Evolutionary conservation across 345 rosid genomes (phyloP).

Genomic region (Gossypium raimondii): DNA sequence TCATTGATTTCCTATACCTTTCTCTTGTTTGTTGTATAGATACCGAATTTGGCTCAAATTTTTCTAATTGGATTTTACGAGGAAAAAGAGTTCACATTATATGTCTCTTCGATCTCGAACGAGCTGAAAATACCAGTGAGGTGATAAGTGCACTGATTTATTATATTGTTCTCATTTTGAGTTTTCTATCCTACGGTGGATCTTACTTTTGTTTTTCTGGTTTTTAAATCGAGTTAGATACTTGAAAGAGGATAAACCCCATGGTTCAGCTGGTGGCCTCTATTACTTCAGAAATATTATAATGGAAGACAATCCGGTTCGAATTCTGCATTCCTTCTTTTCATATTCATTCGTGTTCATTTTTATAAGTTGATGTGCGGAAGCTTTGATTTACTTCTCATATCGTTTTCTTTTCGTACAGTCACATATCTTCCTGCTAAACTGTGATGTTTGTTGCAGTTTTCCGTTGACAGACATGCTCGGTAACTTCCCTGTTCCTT

Average conservation of each 20-base stretch:
- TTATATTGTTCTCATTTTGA: neutral
- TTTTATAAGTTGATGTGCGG: neutral
- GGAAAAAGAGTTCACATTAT: conserved; percentile 71
- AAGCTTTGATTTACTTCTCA: neutral
- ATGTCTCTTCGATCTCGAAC: conserved; percentile 70
- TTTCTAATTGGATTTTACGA: conserved; percentile 76
- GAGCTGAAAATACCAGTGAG: conserved; percentile 78
- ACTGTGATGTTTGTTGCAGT: conserved; percentile 86
- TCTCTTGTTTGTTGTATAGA: conserved; percentile 32
- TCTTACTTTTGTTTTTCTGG: neutral
- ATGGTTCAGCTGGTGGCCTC: conserved; percentile 89
- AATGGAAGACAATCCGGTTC: conserved; percentile 79
- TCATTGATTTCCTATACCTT: conserved; percentile 1
- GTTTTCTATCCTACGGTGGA: neutral
- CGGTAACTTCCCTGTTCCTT: conserved; percentile 35
- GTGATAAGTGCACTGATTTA: conserved; percentile 28
- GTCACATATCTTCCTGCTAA: conserved; percentile 71
- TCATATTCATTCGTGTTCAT: neutral
- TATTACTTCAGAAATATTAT: conserved; percentile 58
- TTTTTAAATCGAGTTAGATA: conserved; percentile 33
- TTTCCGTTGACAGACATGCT: conserved; percentile 73
- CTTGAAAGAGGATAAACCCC: conserved; percentile 79
- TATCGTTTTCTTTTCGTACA: conserved; percentile 18
- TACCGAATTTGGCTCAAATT: conserved; percentile 65
- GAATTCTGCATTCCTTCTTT: neutral